A percentile compares a stretch with the other conserved stretches of the same genome.
Evolutionary conservation across 495 filamentous ascomycete species (phyloP).

Genomic region (Amorphotheca resinae): DNA sequence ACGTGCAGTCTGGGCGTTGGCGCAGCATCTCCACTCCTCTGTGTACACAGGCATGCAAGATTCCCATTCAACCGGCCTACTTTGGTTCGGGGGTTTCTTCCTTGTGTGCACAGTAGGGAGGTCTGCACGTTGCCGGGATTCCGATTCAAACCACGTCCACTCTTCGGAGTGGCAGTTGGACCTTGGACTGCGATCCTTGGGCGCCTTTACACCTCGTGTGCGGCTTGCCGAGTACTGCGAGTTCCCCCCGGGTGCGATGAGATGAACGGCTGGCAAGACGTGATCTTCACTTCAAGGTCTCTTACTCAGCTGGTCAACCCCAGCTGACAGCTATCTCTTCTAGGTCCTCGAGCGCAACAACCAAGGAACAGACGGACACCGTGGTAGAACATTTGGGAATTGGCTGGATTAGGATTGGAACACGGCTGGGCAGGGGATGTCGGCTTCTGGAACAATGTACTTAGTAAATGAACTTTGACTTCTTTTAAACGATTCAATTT

Average conservation of each 20-base stretch:
- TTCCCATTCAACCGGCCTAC: background rate
- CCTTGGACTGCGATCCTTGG: background rate
- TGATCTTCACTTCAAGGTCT: background rate
- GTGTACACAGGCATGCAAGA: background rate
- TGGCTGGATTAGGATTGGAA: background rate
- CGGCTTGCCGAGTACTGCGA: background rate
- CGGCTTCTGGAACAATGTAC: too few relatives aligned
- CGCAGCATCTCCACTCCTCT: background rate
- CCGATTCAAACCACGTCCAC: background rate
- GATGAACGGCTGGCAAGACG: background rate
- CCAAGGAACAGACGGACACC: background rate
- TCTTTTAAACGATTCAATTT: background rate
- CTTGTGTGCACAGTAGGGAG: background rate
- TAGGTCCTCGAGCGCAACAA: background rate
- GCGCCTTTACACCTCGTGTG: background rate
- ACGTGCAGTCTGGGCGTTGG: background rate
- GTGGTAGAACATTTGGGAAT: background rate
- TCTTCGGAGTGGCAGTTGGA: background rate
- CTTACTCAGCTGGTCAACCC: background rate
- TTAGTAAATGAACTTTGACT: background rate
- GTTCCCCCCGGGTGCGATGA: background rate
- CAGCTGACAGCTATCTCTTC: background rate
- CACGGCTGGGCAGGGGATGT: background rate
- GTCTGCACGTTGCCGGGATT: background rate
- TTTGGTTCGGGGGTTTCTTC: background rate